Percentiles rank a stretch among this genome's conserved stretches.
Conservation (phyloP, 352 stramenopile species). For the Salisapilia sapeloensis region DNA sequence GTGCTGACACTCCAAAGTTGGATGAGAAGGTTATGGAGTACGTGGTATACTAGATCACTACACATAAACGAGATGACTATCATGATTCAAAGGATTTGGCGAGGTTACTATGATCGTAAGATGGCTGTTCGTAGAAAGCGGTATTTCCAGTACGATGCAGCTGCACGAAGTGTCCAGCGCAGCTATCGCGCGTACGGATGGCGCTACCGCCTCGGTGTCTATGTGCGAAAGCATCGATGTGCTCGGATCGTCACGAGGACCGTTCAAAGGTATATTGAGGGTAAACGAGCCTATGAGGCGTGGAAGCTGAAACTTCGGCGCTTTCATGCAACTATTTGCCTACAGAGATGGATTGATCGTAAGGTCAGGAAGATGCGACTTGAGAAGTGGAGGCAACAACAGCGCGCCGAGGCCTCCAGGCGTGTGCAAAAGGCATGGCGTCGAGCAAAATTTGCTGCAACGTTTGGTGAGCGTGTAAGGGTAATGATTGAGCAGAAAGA, state of each 20-base stretch:
- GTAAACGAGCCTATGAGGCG: conserved; percentile 11
- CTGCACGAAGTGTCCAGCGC: conserved; percentile 14
- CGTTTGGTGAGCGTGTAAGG: conserved; percentile 19
- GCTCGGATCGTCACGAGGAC: conserved; percentile 16
- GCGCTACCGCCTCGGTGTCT: conserved; percentile 11
- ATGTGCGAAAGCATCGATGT: conserved; percentile 12
- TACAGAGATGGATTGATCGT: conserved; percentile 33
- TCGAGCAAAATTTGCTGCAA: conserved; percentile 12
- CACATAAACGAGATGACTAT: conserved; percentile 12
- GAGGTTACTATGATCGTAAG: conserved; percentile 25
- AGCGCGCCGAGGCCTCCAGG: conserved; percentile 4
- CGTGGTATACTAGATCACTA: conserved; percentile 6
- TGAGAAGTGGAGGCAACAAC: conserved; percentile 3
- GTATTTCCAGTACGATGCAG: conserved; percentile 14
- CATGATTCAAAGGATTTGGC: conserved; percentile 23
- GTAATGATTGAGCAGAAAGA: conserved; percentile 8
- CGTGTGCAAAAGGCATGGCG: conserved; percentile 34
- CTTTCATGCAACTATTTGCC: conserved; percentile 31
- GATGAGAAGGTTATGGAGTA: conserved; percentile 12
- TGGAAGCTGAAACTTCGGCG: conserved; percentile 22
- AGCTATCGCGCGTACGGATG: conserved; percentile 18
- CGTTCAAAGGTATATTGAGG: conserved; percentile 16
- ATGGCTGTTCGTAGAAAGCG: conserved; percentile 15
- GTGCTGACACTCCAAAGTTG: conserved; percentile 35
- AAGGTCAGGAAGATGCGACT: conserved; percentile 9